Base-by-base conservation (phyloP, 23 red algal genomes). In the Chondrus crispus region DNA sequence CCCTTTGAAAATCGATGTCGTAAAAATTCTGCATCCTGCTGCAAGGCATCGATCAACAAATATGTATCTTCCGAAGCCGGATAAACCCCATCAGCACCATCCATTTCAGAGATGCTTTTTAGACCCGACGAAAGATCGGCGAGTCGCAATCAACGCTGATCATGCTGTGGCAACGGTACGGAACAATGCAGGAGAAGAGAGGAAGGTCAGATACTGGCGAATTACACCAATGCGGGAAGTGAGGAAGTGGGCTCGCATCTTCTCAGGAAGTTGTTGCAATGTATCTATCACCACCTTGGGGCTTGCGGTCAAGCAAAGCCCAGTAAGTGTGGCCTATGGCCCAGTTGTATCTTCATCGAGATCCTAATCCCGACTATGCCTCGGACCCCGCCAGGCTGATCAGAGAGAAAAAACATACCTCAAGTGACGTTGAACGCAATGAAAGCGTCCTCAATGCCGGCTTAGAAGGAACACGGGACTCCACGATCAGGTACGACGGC, bases 241-340 rank as follows among this genome's bases (percentile, higher is more conserved):
- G 58, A 81, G 4, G 51, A 45, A 57, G 10, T 4, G 22, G 7
- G 33, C 16, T 46, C 7, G 24, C 46, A 33, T 57, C 33, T 9
- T 79, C 76, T 92, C 89, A 84, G 89, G 69, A 92, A 92, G 89
- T 92, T 92, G 89, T 92, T 92, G 79, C 89, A 92, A 50, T 74
- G 51, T 58, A 45, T 76, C 29, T 76, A 76, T 76, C 71, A 20
- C 12, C 71, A 76, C 43, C 26, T 22, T 57, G 51, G 51, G n/a
- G n/a, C n/a, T n/a, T n/a, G n/a, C n/a, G n/a, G n/a, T n/a, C n/a
- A n/a, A n/a, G n/a, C n/a, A n/a, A n/a, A n/a, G n/a, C n/a, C n/a
- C n/a, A n/a, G n/a, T n/a, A 32, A 66, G 60, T 66, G 35, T 22
- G 60, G 35, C 35, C 8, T 7, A 66, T 13, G 35, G 13, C 9